phyloP scores from a whole-genome alignment of 768 basidiomycete genomes.

The button mushroom (Agaricus bisporus) region DNA sequence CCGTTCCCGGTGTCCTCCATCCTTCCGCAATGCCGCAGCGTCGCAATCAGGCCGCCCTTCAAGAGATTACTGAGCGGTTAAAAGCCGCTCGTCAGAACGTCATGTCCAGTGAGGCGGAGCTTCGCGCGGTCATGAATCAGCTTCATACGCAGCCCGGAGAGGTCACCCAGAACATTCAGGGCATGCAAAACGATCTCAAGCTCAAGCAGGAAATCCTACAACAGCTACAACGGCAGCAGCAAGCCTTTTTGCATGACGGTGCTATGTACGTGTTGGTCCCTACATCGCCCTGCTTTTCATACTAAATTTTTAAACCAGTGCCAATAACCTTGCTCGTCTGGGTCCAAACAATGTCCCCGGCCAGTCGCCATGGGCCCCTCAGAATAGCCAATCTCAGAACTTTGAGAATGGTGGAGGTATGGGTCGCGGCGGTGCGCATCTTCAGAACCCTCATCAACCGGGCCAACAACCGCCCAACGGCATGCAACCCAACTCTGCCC shows the following conservation, averaged over 20 bases:
- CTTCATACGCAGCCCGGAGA: constrained; percentile 7
- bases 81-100: neutral
- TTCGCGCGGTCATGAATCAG: neutral
- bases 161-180: neutral
- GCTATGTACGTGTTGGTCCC: neutral
- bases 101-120: neutral
- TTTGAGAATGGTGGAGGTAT: constrained; percentile 8
- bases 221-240: neutral
- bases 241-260: neutral
- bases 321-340: neutral
- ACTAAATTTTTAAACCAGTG: neutral
- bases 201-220: neutral
- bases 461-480: neutral
- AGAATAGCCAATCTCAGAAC: constrained; percentile 2
- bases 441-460: constrained; percentile 3
- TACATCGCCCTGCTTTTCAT: neutral
- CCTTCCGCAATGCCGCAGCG: neutral
- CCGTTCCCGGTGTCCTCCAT: neutral
- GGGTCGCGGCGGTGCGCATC: constrained; percentile 2
- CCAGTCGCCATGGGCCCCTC: neutral
- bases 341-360: neutral
- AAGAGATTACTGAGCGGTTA: constrained; percentile 4
- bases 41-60: neutral
- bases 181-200: constrained; percentile 5
- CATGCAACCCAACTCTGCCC: constrained; percentile 3